A percentile compares a stretch with the other conserved stretches of the same genome.
Evolutionary conservation across 208 protist species (phyloP).

Genomic region (Trypanosoma avium): DNA sequence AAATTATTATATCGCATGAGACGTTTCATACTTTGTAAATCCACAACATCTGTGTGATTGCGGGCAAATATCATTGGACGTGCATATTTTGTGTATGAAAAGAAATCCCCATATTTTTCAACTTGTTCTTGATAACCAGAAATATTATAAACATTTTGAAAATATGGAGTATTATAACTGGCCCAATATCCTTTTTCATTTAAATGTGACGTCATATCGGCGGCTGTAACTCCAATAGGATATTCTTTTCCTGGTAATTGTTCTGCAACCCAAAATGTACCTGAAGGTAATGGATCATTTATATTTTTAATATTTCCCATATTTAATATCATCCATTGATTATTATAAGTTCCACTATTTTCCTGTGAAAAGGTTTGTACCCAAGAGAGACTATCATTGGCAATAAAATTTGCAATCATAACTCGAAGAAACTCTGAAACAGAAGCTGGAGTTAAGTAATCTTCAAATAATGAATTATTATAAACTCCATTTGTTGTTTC

Average conservation of each 20-base stretch:
- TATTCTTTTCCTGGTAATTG: constrained; percentile 60
- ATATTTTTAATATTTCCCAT: constrained; percentile 46
- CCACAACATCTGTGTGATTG: constrained; percentile 31
- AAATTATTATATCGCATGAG: constrained; percentile 79
- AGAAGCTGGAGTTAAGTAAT: constrained; percentile 32
- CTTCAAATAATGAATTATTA: constrained; percentile 34
- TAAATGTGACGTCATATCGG: constrained; percentile 62
- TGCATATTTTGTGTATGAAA: constrained; percentile 42
- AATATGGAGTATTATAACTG: constrained; percentile 86
- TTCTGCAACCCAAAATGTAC: constrained; percentile 68
- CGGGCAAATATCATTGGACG: constrained; percentile 68
- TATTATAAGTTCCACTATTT: constrained; percentile 94
- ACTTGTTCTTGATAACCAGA: constrained; percentile 37
- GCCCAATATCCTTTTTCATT: constrained; percentile 54
- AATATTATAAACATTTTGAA: constrained; percentile 63
- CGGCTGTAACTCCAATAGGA: constrained; percentile 26
- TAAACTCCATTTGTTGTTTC: constrained; percentile 66
- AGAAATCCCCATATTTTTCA: constrained; percentile 38
- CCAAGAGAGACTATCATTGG: constrained; percentile 55
- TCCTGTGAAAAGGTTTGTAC: constrained; percentile 52
- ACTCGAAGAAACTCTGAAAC: constrained; percentile 63
- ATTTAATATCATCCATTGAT: constrained; percentile 92
- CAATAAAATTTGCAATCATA: constrained; percentile 65
- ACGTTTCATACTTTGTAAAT: constrained; percentile 38
- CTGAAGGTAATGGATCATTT: constrained; percentile 22